These are phyloP conservation scores for Aspergillus novofumigatus DNA, from an alignment of 2,329 filamentous ascomycete species.

Conservation along the genomic window DNA sequence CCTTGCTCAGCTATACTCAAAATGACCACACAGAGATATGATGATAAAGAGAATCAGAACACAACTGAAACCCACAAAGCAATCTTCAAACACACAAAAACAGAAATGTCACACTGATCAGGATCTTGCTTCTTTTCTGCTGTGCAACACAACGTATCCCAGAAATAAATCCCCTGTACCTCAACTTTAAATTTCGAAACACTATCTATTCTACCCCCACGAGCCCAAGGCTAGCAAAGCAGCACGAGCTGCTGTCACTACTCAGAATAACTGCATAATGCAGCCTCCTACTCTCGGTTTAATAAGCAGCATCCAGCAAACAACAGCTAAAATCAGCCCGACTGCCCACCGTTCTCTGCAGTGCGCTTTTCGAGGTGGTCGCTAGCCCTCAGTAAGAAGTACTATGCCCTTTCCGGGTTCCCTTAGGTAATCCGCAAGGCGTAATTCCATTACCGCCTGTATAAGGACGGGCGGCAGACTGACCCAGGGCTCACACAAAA, in stretches of 20 bases:
- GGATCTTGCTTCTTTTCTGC: background rate
- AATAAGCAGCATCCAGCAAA: background rate
- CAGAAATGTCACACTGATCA: background rate
- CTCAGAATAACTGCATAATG: no score
- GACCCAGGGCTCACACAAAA: background rate
- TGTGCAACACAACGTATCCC: background rate
- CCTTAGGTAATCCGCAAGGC: background rate
- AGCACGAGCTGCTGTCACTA: conserved; percentile 7
- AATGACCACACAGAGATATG: background rate
- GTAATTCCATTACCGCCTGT: background rate
- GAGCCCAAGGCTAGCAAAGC: conserved; percentile 6
- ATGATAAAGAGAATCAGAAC: background rate
- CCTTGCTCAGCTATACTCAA: background rate
- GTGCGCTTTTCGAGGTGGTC: background rate
- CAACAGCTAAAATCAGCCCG: background rate
- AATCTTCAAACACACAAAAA: background rate
- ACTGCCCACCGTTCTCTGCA: background rate
- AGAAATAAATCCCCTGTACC: background rate
- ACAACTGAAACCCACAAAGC: background rate
- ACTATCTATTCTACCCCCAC: background rate
- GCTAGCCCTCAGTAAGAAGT: background rate
- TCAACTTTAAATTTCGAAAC: background rate
- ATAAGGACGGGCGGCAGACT: background rate
- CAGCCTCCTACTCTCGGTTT: background rate
- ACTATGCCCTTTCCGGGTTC: background rate